Evolutionary conservation across 345 rosid genomes (phyloP), one percentile per base, ranked within the genome.

Genomic region (Mallotus nudiflorus): DNA sequence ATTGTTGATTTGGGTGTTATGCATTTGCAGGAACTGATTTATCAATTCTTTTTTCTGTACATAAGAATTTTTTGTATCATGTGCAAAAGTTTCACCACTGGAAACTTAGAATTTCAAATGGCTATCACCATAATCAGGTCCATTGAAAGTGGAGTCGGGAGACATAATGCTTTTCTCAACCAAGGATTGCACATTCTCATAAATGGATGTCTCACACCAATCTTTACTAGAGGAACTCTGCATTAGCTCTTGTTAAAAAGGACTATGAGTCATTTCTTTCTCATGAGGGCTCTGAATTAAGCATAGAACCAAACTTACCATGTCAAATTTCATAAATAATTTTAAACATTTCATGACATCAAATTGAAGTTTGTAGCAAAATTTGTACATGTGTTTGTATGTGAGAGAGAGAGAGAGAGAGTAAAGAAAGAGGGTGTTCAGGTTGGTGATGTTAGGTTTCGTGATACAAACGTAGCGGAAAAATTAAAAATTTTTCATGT

Each of bases 11-110:
- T n/a, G n/a, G n/a, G n/a, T n/a, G n/a, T 75, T 67, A 39, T 80
- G 75, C n/a, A n/a, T 84, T 63, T 45, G 50, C 75, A 67, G 59
- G 55, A 80, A 39, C 60, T 48, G 50, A 67, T 69, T 77, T 83
- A 67, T 81, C 71, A 65, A 73, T 62, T 69, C 82, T 78, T 84
- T 91, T 87, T 88, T 86, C 73, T 72, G 57, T 68, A 78, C 66
- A 68, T 85, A 77, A 74, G 83, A 71, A 62, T 73, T 81, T 70
- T 73, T 68, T 74, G 73, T 44, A 44, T 74, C 73, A 55, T 54
- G 76, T 62, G 60, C 65, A 79, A 77, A 67, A 83, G 65, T 71
- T 57, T 46, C 60, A 64, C 46, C 79, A 33, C 48, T 28, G 24
- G 60, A 56, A 65, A 69, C 37, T 66, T 42, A 54, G 29, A 61